Evolutionary conservation across 495 filamentous ascomycete genomes (phyloP).

Genomic region (Staphylotrichum longicolle): DNA sequence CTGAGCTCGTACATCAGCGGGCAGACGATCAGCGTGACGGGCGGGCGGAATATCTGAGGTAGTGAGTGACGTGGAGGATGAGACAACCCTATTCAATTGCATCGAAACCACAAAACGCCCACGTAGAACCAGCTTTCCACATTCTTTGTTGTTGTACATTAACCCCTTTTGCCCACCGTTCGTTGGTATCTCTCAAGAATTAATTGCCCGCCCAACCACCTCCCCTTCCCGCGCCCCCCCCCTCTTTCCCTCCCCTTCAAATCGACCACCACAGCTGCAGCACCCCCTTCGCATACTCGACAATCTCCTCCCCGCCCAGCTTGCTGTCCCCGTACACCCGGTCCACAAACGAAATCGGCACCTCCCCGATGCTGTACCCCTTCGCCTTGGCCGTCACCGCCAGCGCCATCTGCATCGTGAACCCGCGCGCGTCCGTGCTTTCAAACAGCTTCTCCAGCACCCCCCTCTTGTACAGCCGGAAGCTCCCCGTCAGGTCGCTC

Average conservation of each 20-base stretch:
- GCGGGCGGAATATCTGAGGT: conserved; percentile 73
- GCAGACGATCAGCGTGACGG: conserved; percentile 81
- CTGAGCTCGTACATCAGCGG: conserved; percentile 78
- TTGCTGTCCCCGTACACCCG: conserved; percentile 94
- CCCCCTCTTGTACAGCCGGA: conserved; percentile 86
- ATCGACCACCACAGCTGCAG: conserved; percentile 68
- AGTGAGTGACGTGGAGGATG: too few species aligned
- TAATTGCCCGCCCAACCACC: too few species aligned
- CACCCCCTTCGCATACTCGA: conserved; percentile 96
- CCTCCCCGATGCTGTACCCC: conserved; percentile 86
- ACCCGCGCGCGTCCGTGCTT: conserved; percentile 89
- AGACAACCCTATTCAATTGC: too few species aligned
- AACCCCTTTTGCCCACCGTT: too few species aligned
- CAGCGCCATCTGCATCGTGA: conserved; percentile 97
- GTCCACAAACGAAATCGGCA: conserved; percentile 95
- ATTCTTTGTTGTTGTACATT: too few species aligned
- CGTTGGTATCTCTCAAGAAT: too few species aligned
- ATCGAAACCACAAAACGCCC: too few species aligned
- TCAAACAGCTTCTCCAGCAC: conserved; percentile 87
- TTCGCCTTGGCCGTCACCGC: conserved; percentile 86
- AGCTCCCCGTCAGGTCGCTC: conserved; percentile 91
- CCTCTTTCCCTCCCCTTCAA: neutral
- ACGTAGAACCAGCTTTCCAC: too few species aligned
- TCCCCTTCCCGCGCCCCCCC: too few species aligned
- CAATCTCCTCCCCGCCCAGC: conserved; percentile 91